Percentiles rank a stretch among this genome's conserved stretches.
These are phyloP conservation scores for Rhododendron griersonianum DNA, from an alignment of 148 eudicot species.

Conservation along the genomic window DNA sequence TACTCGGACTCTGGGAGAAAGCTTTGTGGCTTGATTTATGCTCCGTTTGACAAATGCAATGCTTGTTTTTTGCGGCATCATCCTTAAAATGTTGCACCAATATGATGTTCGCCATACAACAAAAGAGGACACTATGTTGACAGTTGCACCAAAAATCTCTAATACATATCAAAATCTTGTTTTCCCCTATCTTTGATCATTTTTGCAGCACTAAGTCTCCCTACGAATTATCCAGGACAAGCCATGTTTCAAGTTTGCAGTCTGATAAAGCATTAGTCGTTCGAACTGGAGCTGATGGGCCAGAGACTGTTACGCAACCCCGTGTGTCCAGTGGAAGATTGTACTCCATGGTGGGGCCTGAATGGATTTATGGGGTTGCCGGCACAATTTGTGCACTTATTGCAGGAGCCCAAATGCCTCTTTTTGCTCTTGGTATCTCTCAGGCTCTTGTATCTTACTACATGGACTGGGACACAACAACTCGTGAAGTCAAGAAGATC, in stretches of 20 bases:
- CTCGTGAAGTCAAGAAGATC: slow-evolving; percentile 70
- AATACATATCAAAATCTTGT: neutral
- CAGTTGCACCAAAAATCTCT: neutral
- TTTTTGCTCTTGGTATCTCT: slow-evolving; percentile 90
- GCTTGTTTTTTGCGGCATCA: neutral
- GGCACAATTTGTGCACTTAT: slow-evolving; percentile 76
- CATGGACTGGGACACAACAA: slow-evolving; percentile 90
- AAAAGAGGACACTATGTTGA: neutral
- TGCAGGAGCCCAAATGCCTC: slow-evolving; percentile 86
- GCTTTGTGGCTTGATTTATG: too few relatives aligned
- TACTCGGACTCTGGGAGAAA: too few relatives aligned
- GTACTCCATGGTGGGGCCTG: slow-evolving; percentile 77
- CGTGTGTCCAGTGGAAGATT: slow-evolving; percentile 63
- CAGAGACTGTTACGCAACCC: slow-evolving; percentile 29
- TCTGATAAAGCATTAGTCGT: slow-evolving; percentile 65
- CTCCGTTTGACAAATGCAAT: neutral
- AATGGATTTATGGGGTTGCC: slow-evolving; percentile 70
- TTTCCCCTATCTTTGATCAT: neutral
- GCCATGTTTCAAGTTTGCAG: slow-evolving; percentile 76
- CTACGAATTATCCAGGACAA: slow-evolving; percentile 66
- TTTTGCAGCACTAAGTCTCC: slow-evolving; percentile 59
- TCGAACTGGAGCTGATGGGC: slow-evolving; percentile 42
- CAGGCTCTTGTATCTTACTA: slow-evolving; percentile 94
- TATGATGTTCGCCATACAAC: neutral
- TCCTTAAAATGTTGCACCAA: neutral